Base-by-base conservation (phyloP, 345 rosid species). In the Gynandropsis gynandra region DNA sequence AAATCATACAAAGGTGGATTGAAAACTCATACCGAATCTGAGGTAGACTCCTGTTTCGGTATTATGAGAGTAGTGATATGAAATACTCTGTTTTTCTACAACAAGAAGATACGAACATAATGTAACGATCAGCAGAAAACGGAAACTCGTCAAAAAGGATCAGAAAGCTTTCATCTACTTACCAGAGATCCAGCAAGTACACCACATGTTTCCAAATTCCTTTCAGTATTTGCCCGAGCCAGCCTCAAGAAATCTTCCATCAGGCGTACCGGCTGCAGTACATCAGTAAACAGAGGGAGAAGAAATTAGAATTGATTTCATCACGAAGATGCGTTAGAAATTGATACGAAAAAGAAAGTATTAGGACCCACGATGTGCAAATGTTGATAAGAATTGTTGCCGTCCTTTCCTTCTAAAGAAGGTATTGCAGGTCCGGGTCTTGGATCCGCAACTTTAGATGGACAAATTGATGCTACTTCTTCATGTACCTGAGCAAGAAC, bases 11-110 rank as follows among this genome's bases (percentile, higher is more conserved):
- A 8, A 41, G 13, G 47, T 16, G 1, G 47, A 49, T 14, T 7
- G 52, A 48, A 31, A 20, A 56, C n/a, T 40, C 67, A 27, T 85
- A 87, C 98, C 65, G 85, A 78, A 85, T 92, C 98, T 40, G 97
- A 85, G 50, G 98, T 92, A 29, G 97, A 80, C 70, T 92, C 97
- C 70, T 92, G 98, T 87, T 92, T 92, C 40, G 97, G 98, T 58
- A 92, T 67, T 56, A 87, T 87, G 63, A 92, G 98, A 3, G 84
- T 81, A 16, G 93, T 92, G 59, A 92, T 82, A 48, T 92, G 88
- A 72, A 92, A 92, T 43, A 83, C 89, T 76, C 81, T 85, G 74
- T 92, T 85, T 85, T 83, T 87, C 98, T 92, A 44, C 72, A 61
- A 39, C 36, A 4, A 1, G 4, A 11, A 0, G 5, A 11, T 27